Conservation (phyloP, 2,329 filamentous ascomycete genomes). For the Fusarium sp. region DNA sequence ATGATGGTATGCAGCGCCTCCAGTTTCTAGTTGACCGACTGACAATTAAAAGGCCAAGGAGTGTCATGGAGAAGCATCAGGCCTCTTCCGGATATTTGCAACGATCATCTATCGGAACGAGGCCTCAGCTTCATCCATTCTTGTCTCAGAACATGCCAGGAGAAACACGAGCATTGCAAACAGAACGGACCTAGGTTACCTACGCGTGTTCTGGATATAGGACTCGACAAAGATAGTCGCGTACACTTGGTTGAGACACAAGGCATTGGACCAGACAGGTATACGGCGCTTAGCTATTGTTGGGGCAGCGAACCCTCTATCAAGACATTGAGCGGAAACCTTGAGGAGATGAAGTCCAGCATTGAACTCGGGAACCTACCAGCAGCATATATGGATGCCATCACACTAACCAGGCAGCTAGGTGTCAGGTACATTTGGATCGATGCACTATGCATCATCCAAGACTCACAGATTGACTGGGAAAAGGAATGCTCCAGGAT, state of each 20-base stretch:
- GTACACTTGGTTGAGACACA: constrained; percentile 16
- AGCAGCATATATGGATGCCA: constrained; percentile 23
- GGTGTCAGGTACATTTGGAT: constrained; percentile 36
- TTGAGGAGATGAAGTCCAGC: constrained; percentile 18
- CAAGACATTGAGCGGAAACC: constrained; percentile 4
- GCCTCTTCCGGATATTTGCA: constrained; percentile 30
- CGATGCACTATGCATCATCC: constrained; percentile 39
- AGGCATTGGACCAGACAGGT: not conserved
- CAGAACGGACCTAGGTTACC: constrained; percentile 5
- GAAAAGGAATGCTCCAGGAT: constrained; percentile 35
- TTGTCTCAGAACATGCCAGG: constrained; percentile 21
- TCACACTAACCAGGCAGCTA: constrained; percentile 10
- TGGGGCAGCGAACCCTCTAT: constrained; percentile 24
- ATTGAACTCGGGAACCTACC: constrained; percentile 20
- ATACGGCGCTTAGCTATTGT: constrained; percentile 41
- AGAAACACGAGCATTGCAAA: constrained; percentile 14
- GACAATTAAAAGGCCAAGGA: constrained; percentile 4
- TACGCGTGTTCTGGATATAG: constrained; percentile 33
- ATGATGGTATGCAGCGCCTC: constrained; percentile 1
- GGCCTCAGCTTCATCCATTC: constrained; percentile 20
- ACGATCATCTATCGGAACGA: constrained; percentile 25
- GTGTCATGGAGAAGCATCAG: constrained; percentile 16
- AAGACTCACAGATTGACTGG: constrained; percentile 32
- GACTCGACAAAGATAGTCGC: not conserved
- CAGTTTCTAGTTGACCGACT: not conserved